phyloP scores from a whole-genome alignment of 495 filamentous ascomycete species.

The Neurospora sp. region DNA sequence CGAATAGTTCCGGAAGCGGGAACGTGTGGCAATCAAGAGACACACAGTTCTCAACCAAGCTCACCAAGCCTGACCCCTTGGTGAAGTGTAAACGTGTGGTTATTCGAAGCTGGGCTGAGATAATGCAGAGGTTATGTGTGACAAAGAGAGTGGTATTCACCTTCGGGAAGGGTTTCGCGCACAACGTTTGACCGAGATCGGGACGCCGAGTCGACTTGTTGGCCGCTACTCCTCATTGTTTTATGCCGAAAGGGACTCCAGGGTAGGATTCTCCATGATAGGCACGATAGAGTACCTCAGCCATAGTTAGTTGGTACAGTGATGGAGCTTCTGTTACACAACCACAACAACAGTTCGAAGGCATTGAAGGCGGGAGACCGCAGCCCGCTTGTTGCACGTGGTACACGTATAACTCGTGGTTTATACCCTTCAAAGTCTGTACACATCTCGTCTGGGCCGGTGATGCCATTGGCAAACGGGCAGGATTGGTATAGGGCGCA shows the following conservation, averaged over 20 bases:
- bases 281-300: neutral
- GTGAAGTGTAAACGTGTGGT: neutral
- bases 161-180: neutral
- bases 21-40: neutral
- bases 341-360: neutral
- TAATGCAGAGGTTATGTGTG: neutral
- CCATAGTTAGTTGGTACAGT: neutral
- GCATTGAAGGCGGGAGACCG: conserved; percentile 4
- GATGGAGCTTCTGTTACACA: neutral
- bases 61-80: neutral
- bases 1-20: neutral
- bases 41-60: neutral
- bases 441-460: neutral
- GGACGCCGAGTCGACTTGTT: neutral
- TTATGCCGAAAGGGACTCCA: neutral
- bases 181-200: neutral
- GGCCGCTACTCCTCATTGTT: neutral
- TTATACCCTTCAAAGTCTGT: neutral
- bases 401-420: conserved; percentile 7
- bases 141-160: neutral
- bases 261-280: neutral
- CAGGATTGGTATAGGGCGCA: neutral
- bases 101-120: neutral
- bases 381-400: conserved; percentile 19
- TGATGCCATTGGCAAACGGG: neutral